Evolutionary conservation across 352 stramenopile genomes (phyloP), one percentile per base, ranked within the genome.

Genomic region (Phytophthora sp.): DNA sequence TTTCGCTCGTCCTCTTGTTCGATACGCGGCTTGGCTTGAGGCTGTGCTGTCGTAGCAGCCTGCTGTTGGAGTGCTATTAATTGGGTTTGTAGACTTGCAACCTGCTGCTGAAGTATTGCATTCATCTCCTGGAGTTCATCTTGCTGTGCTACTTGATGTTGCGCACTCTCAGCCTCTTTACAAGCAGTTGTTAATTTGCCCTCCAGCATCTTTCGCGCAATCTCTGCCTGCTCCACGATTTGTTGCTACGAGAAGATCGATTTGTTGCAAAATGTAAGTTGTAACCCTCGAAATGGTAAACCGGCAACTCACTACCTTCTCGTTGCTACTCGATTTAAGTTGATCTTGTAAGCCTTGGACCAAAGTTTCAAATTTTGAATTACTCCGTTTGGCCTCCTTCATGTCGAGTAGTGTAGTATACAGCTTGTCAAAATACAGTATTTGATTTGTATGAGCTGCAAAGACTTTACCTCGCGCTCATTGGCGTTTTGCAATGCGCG

Each of bases 401-500:
- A 9, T 27, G 26, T 7, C 35, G n/a, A 7, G 15, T 1, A 15
- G 10, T 20, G 13, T 17, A 39, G 52, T 44, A 43, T 61, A 1
- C 30, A 31, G 5, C 1, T 20, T 17, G 12, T 44, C 18, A 49
- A 51, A 7, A 15, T 11, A 46, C 2, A 3, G 9, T 3, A 20
- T 12, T 23, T 23, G 26, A 3, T 21, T 3, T 30, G 23, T 39
- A 30, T 20, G 23, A 28, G 23, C 30, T 17, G 13, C 26, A 26
- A 24, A 21, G 5, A 17, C 1, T 48, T 24, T 56, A 86, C 76
- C 71, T 89, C 70, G 5, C 75, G 59, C 48, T 88, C 68, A 2
- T 64, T 79, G 9, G 55, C 54, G 18, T 60, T 72, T 34, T 72
- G 62, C n/a, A 73, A 41, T 17, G 67, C 66, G 37, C 77, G 67